Evolutionary conservation across 176 grass and related monocot species (phyloP), one percentile per base, ranked within the genome.

Genomic region (Musa schizocarpa): DNA sequence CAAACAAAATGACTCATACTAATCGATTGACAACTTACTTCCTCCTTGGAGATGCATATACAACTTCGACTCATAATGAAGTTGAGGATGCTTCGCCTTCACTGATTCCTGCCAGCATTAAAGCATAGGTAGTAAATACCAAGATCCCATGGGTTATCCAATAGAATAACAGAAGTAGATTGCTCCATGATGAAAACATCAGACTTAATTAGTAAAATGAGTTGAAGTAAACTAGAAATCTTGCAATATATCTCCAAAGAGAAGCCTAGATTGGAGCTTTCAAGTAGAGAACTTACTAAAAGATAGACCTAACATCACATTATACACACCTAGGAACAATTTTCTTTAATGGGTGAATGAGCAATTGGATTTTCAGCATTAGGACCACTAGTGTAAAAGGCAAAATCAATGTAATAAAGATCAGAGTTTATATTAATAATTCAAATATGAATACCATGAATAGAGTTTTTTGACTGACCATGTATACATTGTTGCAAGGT

Each of bases 51-150:
- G 86, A 26, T 86, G 86, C 72, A 85, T 86, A 71, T 92, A 92
- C 1, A 92, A 69, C 86, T 92, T 92, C 0, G 90, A 92, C 73
- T 92, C 90, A 1, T 92, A 92, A 84, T 92, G 90, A 61, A 92
- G 90, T 75, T 92, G 90, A 0, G 90, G 90, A 80, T 92, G 90
- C 69, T 92, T 92, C 9, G 86, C 86, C 79, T 92, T 92, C 48
- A 89, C 84, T 78, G 88, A 76, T 86, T 92, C 90, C 86, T 92
- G 83, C 8, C 1, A 79, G 7, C 24, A 78, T 52, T 24, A 21
- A 74, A 71, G 70, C 29, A 76, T 70, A 57, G 4, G 20, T 53
- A 65, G 56, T 24, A 63, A 53, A 51, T 20, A 48, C 14, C 48
- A 0, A 70, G 14, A 70, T 50, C 14, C 25, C 8, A 70, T 14